phyloP scores from a whole-genome alignment of 2,329 filamentous ascomycete genomes.

The Talaromyces sp. region DNA sequence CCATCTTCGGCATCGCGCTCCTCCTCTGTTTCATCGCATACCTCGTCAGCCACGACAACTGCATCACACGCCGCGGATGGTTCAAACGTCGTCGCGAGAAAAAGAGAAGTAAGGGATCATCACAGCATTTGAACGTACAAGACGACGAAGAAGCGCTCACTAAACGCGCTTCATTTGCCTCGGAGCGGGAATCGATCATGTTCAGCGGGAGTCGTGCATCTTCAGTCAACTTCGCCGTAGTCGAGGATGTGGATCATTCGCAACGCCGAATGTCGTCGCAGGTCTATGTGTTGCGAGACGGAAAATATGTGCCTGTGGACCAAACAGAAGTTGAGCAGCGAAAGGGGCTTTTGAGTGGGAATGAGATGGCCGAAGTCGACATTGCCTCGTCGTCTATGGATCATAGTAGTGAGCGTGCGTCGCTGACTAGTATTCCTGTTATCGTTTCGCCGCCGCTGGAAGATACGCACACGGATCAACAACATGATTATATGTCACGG shows the following conservation, averaged over 20 bases:
- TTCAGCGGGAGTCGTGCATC: slow-evolving; percentile 28
- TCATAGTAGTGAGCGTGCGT: not conserved
- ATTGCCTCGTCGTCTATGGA: slow-evolving; percentile 8
- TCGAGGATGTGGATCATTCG: slow-evolving; percentile 17
- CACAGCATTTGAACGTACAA: not conserved
- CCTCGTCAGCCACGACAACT: slow-evolving; percentile 15
- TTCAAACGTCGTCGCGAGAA: slow-evolving; percentile 10
- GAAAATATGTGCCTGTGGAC: slow-evolving; percentile 15
- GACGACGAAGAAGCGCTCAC: slow-evolving; percentile 15
- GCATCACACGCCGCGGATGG: slow-evolving; percentile 17
- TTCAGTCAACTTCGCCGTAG: slow-evolving; percentile 25
- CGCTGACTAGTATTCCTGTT: slow-evolving; percentile 14
- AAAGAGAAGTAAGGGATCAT: not conserved
- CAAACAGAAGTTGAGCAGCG: slow-evolving; percentile 8
- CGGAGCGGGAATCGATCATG: slow-evolving; percentile 29
- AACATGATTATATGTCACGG: not conserved
- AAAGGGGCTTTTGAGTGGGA: slow-evolving; percentile 3
- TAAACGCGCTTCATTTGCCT: slow-evolving; percentile 21
- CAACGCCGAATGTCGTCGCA: slow-evolving; percentile 14
- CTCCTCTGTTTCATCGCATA: slow-evolving; percentile 3
- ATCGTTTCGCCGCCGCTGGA: slow-evolving; percentile 15
- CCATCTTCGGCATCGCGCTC: slow-evolving; percentile 1
- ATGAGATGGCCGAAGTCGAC: slow-evolving; percentile 3
- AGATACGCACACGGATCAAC: slow-evolving; percentile 1
- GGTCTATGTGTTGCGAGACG: slow-evolving; percentile 14